Percentiles rank a stretch among this genome's conserved stretches.
phyloP scores from a whole-genome alignment of 75 land plant species.

The Chamaecyparis obtusa region DNA sequence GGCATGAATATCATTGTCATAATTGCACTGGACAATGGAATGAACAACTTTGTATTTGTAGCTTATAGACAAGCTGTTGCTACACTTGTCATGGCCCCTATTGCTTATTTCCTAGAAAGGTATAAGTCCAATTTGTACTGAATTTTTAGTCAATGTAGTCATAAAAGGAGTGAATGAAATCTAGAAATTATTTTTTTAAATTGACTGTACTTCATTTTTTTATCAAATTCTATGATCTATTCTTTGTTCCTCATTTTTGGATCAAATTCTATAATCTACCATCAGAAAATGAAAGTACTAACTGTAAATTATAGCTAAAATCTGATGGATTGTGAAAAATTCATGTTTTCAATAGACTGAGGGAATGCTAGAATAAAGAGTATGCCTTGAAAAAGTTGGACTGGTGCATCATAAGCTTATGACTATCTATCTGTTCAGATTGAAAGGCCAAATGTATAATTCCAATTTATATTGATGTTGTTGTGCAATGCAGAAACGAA shows the following conservation, averaged over 20 bases:
- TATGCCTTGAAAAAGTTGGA: neutral
- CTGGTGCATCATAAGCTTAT: too few relatives aligned
- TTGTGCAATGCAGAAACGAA: neutral
- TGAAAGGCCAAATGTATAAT: neutral
- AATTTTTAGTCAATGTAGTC: neutral
- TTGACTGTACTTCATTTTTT: too few relatives aligned
- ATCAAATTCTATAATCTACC: too few relatives aligned
- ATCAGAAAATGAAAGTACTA: too few relatives aligned
- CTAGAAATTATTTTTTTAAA: too few relatives aligned
- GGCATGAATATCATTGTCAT: neutral
- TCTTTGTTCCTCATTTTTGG: too few relatives aligned
- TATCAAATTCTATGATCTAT: too few relatives aligned
- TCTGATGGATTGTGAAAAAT: too few relatives aligned
- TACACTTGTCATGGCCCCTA: neutral
- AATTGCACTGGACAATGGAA: slow-evolving; percentile 6
- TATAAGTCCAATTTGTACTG: neutral
- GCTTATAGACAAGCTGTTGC: slow-evolving; percentile 13
- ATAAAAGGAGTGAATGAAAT: neutral
- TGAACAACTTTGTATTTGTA: slow-evolving; percentile 6
- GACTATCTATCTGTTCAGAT: too few relatives aligned
- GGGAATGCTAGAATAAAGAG: neutral
- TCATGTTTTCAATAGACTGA: neutral
- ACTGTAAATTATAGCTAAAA: too few relatives aligned
- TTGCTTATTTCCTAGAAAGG: slow-evolving; percentile 15
- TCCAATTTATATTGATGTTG: neutral